Conservation (phyloP, 139 green algal genomes). For the Yamagishiella unicocca region DNA sequence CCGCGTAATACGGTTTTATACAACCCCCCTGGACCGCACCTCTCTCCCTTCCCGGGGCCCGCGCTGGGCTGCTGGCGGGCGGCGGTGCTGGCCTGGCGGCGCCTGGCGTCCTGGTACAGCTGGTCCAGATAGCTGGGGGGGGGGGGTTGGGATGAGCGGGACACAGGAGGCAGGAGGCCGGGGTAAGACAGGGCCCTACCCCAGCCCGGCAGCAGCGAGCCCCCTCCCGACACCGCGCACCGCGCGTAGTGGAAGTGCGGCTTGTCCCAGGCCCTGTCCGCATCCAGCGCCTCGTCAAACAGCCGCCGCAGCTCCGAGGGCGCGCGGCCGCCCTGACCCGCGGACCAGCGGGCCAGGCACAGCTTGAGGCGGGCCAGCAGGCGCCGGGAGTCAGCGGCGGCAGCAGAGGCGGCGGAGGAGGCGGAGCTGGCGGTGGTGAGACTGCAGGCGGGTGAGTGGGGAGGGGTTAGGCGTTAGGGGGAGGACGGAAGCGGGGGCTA, state of each 20-base stretch:
- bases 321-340: conserved; percentile 42
- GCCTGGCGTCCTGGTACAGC: conserved; percentile 66
- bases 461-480: not conserved
- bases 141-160: not conserved
- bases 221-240: conserved; percentile 7
- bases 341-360: conserved; percentile 17
- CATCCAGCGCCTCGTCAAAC: conserved; percentile 76
- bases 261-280: conserved; percentile 83
- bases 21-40: too few species aligned
- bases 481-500: too few species aligned
- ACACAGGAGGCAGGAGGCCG: not conserved
- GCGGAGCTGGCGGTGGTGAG: not conserved
- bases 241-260: conserved; percentile 87
- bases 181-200: not conserved
- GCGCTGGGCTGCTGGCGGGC: not conserved
- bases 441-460: not conserved
- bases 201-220: not conserved
- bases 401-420: not conserved
- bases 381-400: conserved; percentile 52
- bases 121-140: conserved; percentile 85
- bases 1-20: too few species aligned
- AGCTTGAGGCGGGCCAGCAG: conserved; percentile 21
- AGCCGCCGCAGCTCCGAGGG: conserved; percentile 49
- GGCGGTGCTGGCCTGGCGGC: not conserved
- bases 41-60: not conserved